Conservation (phyloP, 1,139 yeast genomes). For the Petasospora rhodanensis region DNA sequence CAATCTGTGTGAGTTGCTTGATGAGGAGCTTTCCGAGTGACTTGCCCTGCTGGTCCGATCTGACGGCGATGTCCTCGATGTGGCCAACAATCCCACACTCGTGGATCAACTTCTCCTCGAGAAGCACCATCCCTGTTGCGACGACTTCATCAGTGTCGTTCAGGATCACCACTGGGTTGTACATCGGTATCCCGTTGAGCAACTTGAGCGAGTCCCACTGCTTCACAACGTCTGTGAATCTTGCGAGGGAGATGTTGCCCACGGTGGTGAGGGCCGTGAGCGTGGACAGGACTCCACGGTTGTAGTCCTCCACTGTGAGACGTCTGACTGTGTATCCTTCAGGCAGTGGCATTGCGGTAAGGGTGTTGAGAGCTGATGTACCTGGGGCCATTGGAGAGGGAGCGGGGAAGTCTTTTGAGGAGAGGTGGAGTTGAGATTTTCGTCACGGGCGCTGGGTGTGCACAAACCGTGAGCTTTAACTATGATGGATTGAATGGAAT, state of each 20-base stretch:
- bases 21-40: constrained; percentile 71
- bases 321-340: constrained; percentile 51
- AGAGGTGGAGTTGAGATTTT: too few relatives aligned
- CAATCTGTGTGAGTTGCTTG: constrained; percentile 55
- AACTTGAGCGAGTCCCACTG: constrained; percentile 42
- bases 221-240: constrained; percentile 40
- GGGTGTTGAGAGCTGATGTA: too few relatives aligned
- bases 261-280: constrained; percentile 59
- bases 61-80: constrained; percentile 90
- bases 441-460: too few relatives aligned
- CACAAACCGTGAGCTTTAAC: too few relatives aligned
- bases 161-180: constrained; percentile 59
- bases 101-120: constrained; percentile 69
- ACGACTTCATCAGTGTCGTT: constrained; percentile 38
- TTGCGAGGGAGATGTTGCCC: constrained; percentile 44
- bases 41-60: constrained; percentile 73
- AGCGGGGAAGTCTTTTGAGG: too few relatives aligned
- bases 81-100: constrained; percentile 86
- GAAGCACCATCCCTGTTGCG: constrained; percentile 45
- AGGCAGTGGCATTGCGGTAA: constrained; percentile 36
- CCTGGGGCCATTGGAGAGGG: too few relatives aligned
- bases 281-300: constrained; percentile 45
- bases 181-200: constrained; percentile 32
- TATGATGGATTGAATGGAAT: too few relatives aligned
- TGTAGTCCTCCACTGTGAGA: constrained; percentile 41